Base-by-base conservation (phyloP, 768 basidiomycete species). In the Hydnomerulius pinastri region DNA sequence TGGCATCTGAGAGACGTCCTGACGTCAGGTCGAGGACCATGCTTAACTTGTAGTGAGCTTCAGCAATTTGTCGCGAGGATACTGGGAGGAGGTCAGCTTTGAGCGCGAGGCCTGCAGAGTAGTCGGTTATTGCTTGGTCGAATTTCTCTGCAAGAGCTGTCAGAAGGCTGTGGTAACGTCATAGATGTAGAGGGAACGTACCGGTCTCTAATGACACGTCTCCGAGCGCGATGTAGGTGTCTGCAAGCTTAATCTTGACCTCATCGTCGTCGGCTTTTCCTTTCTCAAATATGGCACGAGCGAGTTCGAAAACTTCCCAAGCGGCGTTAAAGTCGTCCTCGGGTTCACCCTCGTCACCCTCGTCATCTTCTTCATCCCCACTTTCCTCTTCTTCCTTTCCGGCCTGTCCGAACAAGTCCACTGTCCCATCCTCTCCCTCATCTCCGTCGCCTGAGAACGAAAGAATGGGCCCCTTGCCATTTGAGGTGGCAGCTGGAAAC, bases 301-400 rank as follows among this genome's bases (percentile, higher is more conserved):
- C 95, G 48, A 96, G 83, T 59, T 99, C 97, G n/a, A 99, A 77
- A 3, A 96, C 87, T 64, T 97, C 91, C 94, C 96, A 99, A 11
- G 97, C 93, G 21, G 92, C 92, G 57, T 96, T 97, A 68, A 97
- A 97, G 62, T 98, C 97, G 59, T 99, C 97, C 61, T 97, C 96
- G 0, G 91, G 92, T 60, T 90, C 92, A 4, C 66, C 88, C 11
- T 85, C 88, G 4, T 82, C 87, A 2, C 73, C 89, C 8, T 78
- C 85, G 1, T 73, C 82, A 6, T 79, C 83, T 3, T 79, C 83
- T 3, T 76, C 80, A 0, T 77, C 83, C 0, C 74, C 81, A 0
- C 73, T 83, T 2, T 71, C 80, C 11, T 77, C 79, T 7, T 77
- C 79, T 47, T 79, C 78, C 50, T 79, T 75, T n/a, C 70, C 69